Evolutionary conservation across 805 yeast species (phyloP).

Genomic region (Pichia eremophila): DNA sequence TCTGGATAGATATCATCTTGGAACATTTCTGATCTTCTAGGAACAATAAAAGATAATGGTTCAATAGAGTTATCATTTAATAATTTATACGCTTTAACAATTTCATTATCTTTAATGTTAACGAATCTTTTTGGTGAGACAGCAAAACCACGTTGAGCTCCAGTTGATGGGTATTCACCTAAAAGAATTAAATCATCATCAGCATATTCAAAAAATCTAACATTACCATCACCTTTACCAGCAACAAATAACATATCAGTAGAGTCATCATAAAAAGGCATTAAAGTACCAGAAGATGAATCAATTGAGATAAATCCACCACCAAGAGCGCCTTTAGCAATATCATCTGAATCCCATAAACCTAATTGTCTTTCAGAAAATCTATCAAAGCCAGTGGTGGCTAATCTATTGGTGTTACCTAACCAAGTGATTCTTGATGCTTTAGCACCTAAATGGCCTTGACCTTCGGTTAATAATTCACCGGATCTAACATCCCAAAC

Average conservation of each 20-base stretch:
- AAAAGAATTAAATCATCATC: conserved; percentile 74
- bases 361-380: conserved; percentile 93
- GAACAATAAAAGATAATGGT: conserved; percentile 88
- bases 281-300: conserved; percentile 84
- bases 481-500: conserved; percentile 86
- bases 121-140: conserved; percentile 78
- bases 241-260: conserved; percentile 78
- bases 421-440: conserved; percentile 84
- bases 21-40: conserved; percentile 87
- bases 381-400: conserved; percentile 90
- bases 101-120: conserved; percentile 74
- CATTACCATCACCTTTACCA: conserved; percentile 97
- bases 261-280: conserved; percentile 82
- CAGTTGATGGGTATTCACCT: conserved; percentile 82
- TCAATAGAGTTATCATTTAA: conserved; percentile 77
- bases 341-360: conserved; percentile 75
- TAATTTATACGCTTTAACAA: conserved; percentile 76
- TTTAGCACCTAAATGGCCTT: conserved; percentile 91
- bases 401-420: conserved; percentile 75
- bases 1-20: conserved; percentile 91
- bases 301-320: conserved; percentile 85
- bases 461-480: conserved; percentile 68
- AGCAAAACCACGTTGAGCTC: conserved; percentile 95
- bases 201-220: conserved; percentile 85
- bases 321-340: conserved; percentile 77